Percentiles rank a stretch among this genome's conserved stretches.
phyloP scores from a whole-genome alignment of 257 asterid genomes.

The Solanum pinnatisectum region DNA sequence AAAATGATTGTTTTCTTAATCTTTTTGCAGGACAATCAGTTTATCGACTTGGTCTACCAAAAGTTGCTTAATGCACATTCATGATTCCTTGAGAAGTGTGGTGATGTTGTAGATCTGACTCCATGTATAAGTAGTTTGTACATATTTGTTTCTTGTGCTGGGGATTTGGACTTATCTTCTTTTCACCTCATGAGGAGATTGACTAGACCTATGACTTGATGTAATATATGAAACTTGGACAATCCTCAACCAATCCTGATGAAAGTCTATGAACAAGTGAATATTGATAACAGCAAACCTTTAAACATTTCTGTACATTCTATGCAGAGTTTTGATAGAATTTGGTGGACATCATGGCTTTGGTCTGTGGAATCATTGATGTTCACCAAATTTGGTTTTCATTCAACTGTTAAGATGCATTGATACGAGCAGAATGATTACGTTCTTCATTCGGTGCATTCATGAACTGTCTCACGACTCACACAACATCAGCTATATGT shows the following conservation, averaged over 20 bases:
- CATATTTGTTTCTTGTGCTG: background rate
- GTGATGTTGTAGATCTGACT: background rate
- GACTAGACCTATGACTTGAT: background rate
- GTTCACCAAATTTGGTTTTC: background rate
- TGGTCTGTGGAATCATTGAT: background rate
- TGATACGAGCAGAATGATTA: background rate
- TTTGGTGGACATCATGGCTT: background rate
- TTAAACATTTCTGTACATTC: background rate
- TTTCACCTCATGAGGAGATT: background rate
- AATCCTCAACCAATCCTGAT: background rate
- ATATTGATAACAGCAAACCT: background rate
- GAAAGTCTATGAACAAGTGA: background rate
- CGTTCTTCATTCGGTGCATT: background rate
- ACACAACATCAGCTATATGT: background rate
- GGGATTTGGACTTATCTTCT: background rate
- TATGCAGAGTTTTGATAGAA: background rate
- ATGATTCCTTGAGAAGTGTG: constrained; percentile 2
- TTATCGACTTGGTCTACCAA: constrained; percentile 33
- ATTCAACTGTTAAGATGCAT: background rate
- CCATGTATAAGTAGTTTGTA: background rate
- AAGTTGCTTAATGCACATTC: constrained; percentile 22
- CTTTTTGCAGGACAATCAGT: constrained; percentile 30
- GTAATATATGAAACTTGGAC: background rate
- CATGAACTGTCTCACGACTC: background rate
- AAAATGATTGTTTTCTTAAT: background rate